Percentiles rank a stretch among this genome's conserved stretches.
phyloP scores from a whole-genome alignment of 306 rosid species.

The Albizia julibrissin region DNA sequence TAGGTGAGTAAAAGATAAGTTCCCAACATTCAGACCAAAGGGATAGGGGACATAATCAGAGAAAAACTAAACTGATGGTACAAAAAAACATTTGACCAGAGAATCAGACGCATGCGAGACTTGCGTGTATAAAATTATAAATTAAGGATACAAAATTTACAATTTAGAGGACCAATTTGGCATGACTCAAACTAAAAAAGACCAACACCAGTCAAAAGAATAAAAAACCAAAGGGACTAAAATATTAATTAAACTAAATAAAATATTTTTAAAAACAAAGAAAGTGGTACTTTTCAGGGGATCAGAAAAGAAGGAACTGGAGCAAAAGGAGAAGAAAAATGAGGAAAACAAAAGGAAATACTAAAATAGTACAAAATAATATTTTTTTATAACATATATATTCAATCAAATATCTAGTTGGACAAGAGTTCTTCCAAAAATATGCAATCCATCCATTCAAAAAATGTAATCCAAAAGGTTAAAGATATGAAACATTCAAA shows the following conservation, averaged over 20 bases:
- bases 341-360: background rate
- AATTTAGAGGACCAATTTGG: background rate
- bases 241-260: background rate
- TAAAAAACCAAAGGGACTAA: background rate
- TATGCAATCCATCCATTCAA: background rate
- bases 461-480: background rate
- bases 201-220: background rate
- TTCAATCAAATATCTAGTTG: background rate
- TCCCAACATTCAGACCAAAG: background rate
- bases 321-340: background rate
- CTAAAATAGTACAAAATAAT: background rate
- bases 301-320: background rate
- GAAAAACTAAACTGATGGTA: background rate
- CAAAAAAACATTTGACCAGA: background rate
- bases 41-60: background rate
- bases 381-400: background rate
- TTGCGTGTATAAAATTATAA: background rate
- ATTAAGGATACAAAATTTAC: background rate
- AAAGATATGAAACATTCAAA: background rate
- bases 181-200: background rate
- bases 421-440: background rate
- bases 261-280: background rate
- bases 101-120: background rate
- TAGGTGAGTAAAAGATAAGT: background rate
- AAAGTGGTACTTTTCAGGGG: background rate